phyloP scores from a whole-genome alignment of 2,329 filamentous ascomycete species.

The Thyridium curvatum region DNA sequence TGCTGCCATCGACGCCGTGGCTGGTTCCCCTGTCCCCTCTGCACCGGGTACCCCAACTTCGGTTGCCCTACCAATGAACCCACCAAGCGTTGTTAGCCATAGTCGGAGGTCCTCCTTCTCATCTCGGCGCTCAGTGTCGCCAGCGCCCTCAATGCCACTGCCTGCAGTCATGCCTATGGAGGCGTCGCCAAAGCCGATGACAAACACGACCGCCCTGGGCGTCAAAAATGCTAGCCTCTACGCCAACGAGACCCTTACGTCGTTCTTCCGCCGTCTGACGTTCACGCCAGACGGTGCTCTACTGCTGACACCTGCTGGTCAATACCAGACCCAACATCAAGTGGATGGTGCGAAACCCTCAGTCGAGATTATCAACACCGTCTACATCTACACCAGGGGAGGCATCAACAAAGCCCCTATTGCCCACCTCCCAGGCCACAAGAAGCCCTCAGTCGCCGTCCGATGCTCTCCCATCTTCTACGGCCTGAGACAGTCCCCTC shows the following conservation, averaged over 20 bases:
- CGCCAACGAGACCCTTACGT: constrained; percentile 92
- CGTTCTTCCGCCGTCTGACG: constrained; percentile 88
- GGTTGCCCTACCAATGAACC: constrained; percentile 89
- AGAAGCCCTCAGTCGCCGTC: constrained; percentile 94
- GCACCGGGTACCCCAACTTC: constrained; percentile 92
- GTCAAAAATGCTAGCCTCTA: constrained; percentile 86
- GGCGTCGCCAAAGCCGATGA: constrained; percentile 72
- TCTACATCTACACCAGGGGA: constrained; percentile 95
- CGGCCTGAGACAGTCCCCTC: constrained; percentile 62
- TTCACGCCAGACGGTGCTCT: constrained; percentile 95
- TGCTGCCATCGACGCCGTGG: constrained; percentile 45
- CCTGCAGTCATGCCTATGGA: constrained; percentile 94
- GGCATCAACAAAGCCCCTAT: constrained; percentile 96
- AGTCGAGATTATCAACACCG: constrained; percentile 91
- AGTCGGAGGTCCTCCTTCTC: constrained; percentile 94
- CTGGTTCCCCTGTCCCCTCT: constrained; percentile 81
- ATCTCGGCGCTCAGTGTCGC: constrained; percentile 79
- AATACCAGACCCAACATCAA: constrained; percentile 79
- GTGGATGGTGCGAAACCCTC: constrained; percentile 62
- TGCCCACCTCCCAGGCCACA: constrained; percentile 91
- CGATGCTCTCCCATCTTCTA: constrained; percentile 91
- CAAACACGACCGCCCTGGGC: constrained; percentile 49
- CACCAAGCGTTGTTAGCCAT: constrained; percentile 79
- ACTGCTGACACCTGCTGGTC: constrained; percentile 87
- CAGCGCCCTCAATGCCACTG: constrained; percentile 86